These are phyloP conservation scores for Jatropha multifida DNA, from an alignment of 441 rosid genomes.

Conservation along the genomic window DNA sequence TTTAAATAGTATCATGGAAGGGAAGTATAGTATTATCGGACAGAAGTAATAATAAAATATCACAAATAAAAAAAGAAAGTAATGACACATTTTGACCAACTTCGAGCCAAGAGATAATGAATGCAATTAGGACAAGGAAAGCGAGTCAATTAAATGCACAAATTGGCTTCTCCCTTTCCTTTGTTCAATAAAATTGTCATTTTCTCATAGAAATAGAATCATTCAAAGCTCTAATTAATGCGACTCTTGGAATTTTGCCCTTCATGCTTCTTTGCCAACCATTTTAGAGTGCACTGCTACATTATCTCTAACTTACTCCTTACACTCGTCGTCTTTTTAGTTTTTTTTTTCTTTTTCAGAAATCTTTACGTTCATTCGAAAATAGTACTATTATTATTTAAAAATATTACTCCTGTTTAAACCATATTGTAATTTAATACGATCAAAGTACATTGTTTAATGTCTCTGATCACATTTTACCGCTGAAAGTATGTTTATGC, in stretches of 20 bases:
- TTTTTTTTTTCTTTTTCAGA: too few relatives aligned
- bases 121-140: constrained; percentile 25
- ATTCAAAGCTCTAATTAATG: constrained; percentile 33
- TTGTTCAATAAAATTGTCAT: constrained; percentile 25
- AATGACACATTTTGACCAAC: constrained; percentile 23
- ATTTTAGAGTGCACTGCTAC: neutral
- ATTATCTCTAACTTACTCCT: neutral
- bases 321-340: too few relatives aligned
- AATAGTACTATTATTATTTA: too few relatives aligned
- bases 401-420: too few relatives aligned
- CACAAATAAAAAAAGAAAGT: neutral
- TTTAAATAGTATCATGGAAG: too few relatives aligned
- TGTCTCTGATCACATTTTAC: too few relatives aligned
- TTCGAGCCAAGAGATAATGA: constrained; percentile 35
- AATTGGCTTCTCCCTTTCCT: neutral
- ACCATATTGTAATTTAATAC: too few relatives aligned
- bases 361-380: neutral
- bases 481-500: too few relatives aligned
- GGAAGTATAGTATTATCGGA: too few relatives aligned
- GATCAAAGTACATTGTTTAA: too few relatives aligned
- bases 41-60: neutral
- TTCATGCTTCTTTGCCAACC: neutral
- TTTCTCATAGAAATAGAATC: constrained; percentile 7
- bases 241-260: constrained; percentile 4
- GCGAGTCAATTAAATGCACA: constrained; percentile 28